Evolutionary conservation across 2,329 filamentous ascomycete species (phyloP), one percentile per base, ranked within the genome.

Genomic region (Hypoxylon sp.): DNA sequence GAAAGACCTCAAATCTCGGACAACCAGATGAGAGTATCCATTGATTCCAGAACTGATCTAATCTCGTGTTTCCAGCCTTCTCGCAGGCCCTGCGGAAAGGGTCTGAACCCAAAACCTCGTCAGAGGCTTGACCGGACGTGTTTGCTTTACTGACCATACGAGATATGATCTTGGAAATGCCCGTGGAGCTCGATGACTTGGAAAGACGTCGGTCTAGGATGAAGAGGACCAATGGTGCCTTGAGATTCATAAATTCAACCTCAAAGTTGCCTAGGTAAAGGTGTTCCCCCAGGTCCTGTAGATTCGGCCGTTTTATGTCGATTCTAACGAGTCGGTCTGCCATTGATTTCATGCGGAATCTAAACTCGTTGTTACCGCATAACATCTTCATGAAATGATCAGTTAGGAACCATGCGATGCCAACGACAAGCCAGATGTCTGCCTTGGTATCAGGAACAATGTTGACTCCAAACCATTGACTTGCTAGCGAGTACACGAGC

Each of bases 381-480:
- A 99, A 85, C 72, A 90, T 91, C 78, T 91, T 93, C 87, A 98
- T 93, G 80, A 97, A 98, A 3, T 93, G 87, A 74, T 98, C 95
- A 1, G 95, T 94, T 87, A 99, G 97, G 82, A 93, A 99, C 83
- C 95, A 94, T 0, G 95, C 92, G 51, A 97, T 91, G 13, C 95
- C 97, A 59, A 96, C 87, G 11, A 95, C 91, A 19, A 97, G 89
- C 96, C 96, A 99, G 59, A 90, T 89, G 79, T 99, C 96, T 56
- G 87, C 86, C 17, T 90, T 88, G 44, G 91, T 89, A 76, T 94
- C 93, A 0, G 96, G 91, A 52, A 97, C 91, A 72, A 99, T 92
- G 76, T 94, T 94, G 70, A 99, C 91, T 15, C 96, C 96, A 71
- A 96, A 93, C 92, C 95, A 99, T 78, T 99, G 96, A 65, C 90